A percentile compares a stretch with the other conserved stretches of the same genome.
Evolutionary conservation across 2,329 filamentous ascomycete genomes (phyloP).

Genomic region (Emergomyces pasteurianus): DNA sequence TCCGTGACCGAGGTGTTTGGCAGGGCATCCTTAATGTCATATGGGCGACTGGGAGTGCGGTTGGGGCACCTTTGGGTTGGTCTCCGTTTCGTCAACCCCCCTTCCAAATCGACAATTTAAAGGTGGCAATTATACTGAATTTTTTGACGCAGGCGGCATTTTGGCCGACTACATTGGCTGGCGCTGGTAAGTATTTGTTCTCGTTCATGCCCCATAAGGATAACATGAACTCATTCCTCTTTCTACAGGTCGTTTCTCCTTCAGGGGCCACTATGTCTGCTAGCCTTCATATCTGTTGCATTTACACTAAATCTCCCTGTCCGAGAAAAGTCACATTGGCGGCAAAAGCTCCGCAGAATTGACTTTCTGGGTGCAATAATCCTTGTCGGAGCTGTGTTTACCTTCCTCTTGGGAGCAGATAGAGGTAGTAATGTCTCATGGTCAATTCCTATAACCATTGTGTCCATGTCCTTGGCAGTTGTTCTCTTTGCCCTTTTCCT

Average conservation of each 20-base stretch:
- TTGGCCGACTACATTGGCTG: conserved; percentile 63
- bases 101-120: background rate
- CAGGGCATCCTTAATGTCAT: conserved; percentile 65
- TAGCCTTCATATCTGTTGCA: conserved; percentile 53
- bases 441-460: conserved; percentile 46
- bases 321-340: conserved; percentile 49
- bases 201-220: conserved; percentile 7
- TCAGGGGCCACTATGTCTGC: conserved; percentile 56
- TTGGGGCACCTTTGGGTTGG: conserved; percentile 54
- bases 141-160: conserved; percentile 38
- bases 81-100: background rate
- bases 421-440: conserved; percentile 62
- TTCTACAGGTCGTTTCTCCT: conserved; percentile 52
- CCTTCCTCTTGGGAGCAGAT: conserved; percentile 58
- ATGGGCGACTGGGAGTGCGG: conserved; percentile 54
- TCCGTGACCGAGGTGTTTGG: conserved; percentile 60
- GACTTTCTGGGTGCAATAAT: conserved; percentile 61
- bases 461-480: conserved; percentile 44
- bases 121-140: conserved; percentile 8
- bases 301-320: conserved; percentile 51
- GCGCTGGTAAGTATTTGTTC: conserved; percentile 46
- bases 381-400: conserved; percentile 53
- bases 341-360: conserved; percentile 52
- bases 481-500: conserved; percentile 56
- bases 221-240: conserved; percentile 2